Evolutionary conservation across 108 stramenopile genomes (phyloP), one percentile per base, ranked within the genome.

Genomic region (Skeletonema potamos): DNA sequence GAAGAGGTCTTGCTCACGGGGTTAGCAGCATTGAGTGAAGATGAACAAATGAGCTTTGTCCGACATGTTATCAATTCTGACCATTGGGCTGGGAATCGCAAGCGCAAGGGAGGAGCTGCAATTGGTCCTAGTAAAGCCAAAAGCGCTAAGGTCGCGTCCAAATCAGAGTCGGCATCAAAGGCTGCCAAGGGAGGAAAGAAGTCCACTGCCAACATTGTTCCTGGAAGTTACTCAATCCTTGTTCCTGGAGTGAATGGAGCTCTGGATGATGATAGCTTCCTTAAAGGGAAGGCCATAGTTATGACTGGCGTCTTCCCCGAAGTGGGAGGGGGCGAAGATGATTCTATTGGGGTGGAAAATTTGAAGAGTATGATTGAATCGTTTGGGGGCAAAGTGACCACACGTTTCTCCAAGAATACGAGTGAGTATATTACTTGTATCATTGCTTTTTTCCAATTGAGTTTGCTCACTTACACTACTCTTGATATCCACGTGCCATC

Each of bases 231-330:
- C 61, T 64, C 55, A 15, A 54, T 82, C 18, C 83, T 78, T 27
- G 64, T 65, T 29, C 86, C 86, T 6, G 86, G 79, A 18, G 46
- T 54, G 24, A 44, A 62, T 32, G 81, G 77, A 13, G 82, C 70
- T 15, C 44, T 68, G 12, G 64, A 44, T 11, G 59, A 54, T 46
- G 65, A 55, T 15, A 65, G 73, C 10, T 24, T 30, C 67, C 71
- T 82, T 9, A 56, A 41, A 1, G 82, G 63, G 37, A 55, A 76
- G 39, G 65, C 60, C 11, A 68, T 85, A 30, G 79, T 87, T 26
- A 64, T 85, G 20, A 74, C 87, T 48, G 84, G 84, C 10, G 30
- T 64, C 11, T 87, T 87, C 36, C 82, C 84, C 8, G 86, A 87
- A 43, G 54, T 83, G 0, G 86, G 83, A 22, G 81, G 84, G n/a